A percentile compares a stretch with the other conserved stretches of the same genome.
These are phyloP conservation scores for Sarcodon aspratus DNA, from an alignment of 768 basidiomycete genomes.

Conservation along the genomic window DNA sequence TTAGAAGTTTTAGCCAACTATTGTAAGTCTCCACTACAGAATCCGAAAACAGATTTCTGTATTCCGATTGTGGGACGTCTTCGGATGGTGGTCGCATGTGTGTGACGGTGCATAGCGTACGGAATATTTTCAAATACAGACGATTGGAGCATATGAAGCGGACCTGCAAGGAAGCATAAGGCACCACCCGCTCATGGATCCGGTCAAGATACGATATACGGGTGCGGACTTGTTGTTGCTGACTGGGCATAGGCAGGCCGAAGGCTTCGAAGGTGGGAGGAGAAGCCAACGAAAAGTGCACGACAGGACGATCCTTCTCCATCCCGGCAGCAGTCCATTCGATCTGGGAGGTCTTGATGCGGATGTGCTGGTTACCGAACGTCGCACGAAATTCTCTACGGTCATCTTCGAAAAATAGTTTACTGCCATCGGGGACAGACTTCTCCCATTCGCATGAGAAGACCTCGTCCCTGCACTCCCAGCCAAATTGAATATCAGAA, in stretches of 20 bases:
- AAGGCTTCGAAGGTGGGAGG: constrained; percentile 28
- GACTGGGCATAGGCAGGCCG: constrained; percentile 11
- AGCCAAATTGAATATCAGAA: constrained; percentile 41
- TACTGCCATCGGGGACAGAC: constrained; percentile 11
- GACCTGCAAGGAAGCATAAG: constrained; percentile 40
- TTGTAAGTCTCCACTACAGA: constrained; percentile 19
- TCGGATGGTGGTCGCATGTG: constrained; percentile 17
- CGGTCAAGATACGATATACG: constrained; percentile 21
- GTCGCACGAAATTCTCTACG: constrained; percentile 35
- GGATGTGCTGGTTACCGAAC: constrained; percentile 22
- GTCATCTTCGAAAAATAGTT: constrained; percentile 26
- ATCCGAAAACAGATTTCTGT: constrained; percentile 32
- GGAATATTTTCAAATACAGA: constrained; percentile 26
- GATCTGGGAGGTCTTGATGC: constrained; percentile 34
- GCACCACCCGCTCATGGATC: constrained; percentile 30
- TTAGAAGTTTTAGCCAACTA: constrained; percentile 21
- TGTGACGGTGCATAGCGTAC: constrained; percentile 24
- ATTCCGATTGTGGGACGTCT: constrained; percentile 26
- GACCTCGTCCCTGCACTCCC: constrained; percentile 46
- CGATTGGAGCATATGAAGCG: constrained; percentile 33
- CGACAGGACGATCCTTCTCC: constrained; percentile 14
- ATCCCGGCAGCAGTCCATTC: constrained; percentile 23
- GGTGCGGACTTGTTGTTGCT: constrained; percentile 11
- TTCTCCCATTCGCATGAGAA: constrained; percentile 52
- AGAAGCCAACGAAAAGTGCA: constrained; percentile 31